phyloP scores from a whole-genome alignment of 1,139 yeast species.

The Hemisphaericaspora xylanilytica region DNA sequence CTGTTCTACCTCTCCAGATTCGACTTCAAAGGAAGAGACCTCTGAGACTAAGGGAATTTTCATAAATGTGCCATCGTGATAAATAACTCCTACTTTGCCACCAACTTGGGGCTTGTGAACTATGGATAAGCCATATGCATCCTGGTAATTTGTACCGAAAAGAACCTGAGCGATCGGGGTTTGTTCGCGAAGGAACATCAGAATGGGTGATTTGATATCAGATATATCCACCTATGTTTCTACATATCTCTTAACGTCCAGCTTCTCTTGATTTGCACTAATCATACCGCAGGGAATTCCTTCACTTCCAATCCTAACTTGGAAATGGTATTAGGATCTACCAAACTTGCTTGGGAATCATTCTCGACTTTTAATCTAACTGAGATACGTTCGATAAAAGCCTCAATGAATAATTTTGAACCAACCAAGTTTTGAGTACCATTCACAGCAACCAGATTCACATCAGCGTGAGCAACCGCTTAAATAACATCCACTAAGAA shows the following conservation, averaged over 20 bases:
- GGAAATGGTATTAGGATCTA: neutral
- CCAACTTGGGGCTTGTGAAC: neutral
- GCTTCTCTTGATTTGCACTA: neutral
- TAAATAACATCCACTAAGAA: no score
- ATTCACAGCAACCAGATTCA: no score
- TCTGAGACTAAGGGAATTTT: neutral
- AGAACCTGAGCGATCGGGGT: neutral
- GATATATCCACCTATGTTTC: neutral
- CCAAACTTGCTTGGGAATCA: neutral
- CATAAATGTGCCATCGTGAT: neutral
- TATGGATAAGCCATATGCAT: neutral
- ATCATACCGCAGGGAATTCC: neutral
- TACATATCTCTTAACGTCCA: neutral
- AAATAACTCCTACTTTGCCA: neutral
- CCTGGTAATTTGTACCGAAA: neutral
- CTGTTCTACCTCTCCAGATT: no score
- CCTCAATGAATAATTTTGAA: neutral
- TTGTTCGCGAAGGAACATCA: neutral
- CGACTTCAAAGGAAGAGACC: no score
- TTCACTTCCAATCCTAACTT: neutral
- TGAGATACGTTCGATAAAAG: neutral
- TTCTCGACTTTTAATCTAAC: neutral
- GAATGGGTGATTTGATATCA: neutral
- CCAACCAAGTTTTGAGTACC: neutral
- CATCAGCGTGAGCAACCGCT: no score